These are phyloP conservation scores for Glycine tomentella DNA, from an alignment of 306 rosid species.

Conservation along the genomic window DNA sequence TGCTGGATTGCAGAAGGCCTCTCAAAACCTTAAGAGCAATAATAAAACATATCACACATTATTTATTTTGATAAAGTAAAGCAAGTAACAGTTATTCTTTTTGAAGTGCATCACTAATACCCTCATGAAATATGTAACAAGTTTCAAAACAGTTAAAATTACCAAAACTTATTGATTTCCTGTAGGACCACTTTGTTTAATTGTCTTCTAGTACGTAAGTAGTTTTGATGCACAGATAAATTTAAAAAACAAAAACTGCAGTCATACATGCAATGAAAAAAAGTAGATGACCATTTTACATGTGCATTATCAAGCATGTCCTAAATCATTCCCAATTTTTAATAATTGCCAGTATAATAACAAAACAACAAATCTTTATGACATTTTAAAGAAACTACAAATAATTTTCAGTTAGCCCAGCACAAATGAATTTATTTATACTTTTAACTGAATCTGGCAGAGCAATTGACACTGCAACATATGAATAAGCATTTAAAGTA, in stretches of 20 bases:
- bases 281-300: no score
- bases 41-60: slow-evolving; percentile 27
- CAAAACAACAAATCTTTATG: no score
- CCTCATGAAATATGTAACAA: not conserved
- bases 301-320: not conserved
- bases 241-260: not conserved
- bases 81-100: slow-evolving; percentile 1
- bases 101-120: not conserved
- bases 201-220: not conserved
- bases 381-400: not conserved
- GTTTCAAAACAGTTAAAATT: not conserved
- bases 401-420: no score
- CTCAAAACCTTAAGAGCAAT: slow-evolving; percentile 75
- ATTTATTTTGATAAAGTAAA: not conserved
- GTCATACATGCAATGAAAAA: no score
- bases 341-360: no score
- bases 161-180: not conserved
- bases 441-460: no score
- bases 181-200: not conserved
- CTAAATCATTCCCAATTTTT: not conserved
- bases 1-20: slow-evolving; percentile 99
- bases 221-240: not conserved
- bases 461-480: not conserved
- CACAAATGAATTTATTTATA: no score
- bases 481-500: slow-evolving; percentile 3